Percentiles rank a stretch among this genome's conserved stretches.
Evolutionary conservation across 345 rosid genomes (phyloP).

Genomic region (Clausena lansium): DNA sequence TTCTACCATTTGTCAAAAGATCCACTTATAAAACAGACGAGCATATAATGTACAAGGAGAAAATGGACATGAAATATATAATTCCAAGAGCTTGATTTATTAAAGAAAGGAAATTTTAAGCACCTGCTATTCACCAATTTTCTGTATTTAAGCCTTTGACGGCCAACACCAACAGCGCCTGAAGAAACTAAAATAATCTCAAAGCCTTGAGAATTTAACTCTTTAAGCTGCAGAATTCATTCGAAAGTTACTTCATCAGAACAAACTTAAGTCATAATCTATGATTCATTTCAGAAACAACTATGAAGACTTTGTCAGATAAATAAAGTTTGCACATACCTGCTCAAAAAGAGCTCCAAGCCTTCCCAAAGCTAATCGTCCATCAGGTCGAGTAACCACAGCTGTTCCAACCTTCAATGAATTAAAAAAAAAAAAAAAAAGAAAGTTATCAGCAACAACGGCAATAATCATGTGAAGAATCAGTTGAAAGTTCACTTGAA

Average conservation of each 20-base stretch:
- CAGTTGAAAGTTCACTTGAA: background rate
- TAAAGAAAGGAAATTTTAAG: background rate
- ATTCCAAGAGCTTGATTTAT: background rate
- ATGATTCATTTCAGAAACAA: background rate
- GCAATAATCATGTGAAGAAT: background rate
- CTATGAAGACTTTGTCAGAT: background rate
- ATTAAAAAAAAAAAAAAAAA: background rate
- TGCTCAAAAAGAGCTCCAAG: constrained; percentile 61
- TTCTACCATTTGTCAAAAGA: constrained; percentile 3
- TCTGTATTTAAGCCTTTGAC: constrained; percentile 52
- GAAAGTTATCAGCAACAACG: background rate
- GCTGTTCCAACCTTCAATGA: constrained; percentile 58
- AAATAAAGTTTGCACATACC: constrained; percentile 28
- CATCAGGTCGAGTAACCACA: constrained; percentile 55
- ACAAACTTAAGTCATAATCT: background rate
- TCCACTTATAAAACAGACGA: background rate
- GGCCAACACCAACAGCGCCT: constrained; percentile 65
- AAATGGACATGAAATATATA: background rate
- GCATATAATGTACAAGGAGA: background rate
- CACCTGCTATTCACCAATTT: constrained; percentile 59
- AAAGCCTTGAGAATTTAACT: constrained; percentile 42
- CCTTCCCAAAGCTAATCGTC: constrained; percentile 59
- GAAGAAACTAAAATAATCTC: constrained; percentile 55
- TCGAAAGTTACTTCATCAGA: background rate
- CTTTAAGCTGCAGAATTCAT: constrained; percentile 43